phyloP scores from a whole-genome alignment of 352 stramenopile genomes.

The Phytophthora boehmeriae region DNA sequence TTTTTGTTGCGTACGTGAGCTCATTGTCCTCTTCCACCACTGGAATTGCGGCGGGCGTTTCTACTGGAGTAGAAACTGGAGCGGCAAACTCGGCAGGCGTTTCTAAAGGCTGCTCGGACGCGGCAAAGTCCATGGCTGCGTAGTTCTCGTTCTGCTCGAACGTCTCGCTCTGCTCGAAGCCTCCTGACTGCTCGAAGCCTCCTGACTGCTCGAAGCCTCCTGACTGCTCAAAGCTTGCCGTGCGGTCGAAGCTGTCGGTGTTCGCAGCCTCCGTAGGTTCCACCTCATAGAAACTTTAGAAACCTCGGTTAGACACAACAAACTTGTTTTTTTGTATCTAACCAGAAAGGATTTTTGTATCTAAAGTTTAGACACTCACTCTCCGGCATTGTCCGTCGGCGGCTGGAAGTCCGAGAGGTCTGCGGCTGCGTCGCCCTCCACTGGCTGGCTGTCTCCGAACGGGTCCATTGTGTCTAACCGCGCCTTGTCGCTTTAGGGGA shows the following conservation, averaged over 20 bases:
- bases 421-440: constrained; percentile 32
- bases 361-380: constrained; percentile 39
- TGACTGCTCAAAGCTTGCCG: constrained; percentile 27
- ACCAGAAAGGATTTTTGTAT: not conserved
- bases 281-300: constrained; percentile 68
- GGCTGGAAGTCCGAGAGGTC: constrained; percentile 71
- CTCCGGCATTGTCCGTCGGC: constrained; percentile 49
- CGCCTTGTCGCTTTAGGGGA: constrained; percentile 8
- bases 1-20: constrained; percentile 54
- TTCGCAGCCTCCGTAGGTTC: constrained; percentile 39
- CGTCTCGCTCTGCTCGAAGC: constrained; percentile 9
- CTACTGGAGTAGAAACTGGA: constrained; percentile 18
- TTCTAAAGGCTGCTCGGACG: constrained; percentile 15
- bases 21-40: constrained; percentile 75
- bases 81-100: constrained; percentile 24
- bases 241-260: constrained; percentile 19
- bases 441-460: constrained; percentile 50
- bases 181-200: constrained; percentile 29
- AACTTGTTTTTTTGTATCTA: not conserved
- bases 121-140: constrained; percentile 29
- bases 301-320: not conserved
- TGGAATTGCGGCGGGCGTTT: constrained; percentile 43
- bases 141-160: constrained; percentile 30
- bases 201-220: constrained; percentile 33
- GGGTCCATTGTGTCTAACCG: constrained; percentile 56